Percentiles rank a stretch among this genome's conserved stretches.
Evolutionary conservation across 1,284 basidiomycete genomes (phyloP).

Genomic region (Leccinum subspadiceum): DNA sequence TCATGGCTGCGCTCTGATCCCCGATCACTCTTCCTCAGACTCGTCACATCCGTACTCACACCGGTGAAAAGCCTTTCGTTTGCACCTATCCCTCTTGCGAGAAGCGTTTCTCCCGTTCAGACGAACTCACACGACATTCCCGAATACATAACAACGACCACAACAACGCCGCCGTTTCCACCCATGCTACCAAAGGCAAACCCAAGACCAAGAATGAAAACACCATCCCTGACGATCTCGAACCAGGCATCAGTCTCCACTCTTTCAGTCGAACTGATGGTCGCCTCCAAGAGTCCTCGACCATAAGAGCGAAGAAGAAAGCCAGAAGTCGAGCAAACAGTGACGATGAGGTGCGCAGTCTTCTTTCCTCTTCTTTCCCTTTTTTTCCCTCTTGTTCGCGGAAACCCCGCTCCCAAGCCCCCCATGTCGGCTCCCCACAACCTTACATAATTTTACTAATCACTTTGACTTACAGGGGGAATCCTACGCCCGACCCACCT

Average conservation of each 20-base stretch:
- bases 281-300: constrained; percentile 25
- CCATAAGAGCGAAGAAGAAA: constrained; percentile 59
- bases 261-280: constrained; percentile 23
- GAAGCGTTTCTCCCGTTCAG: constrained; percentile 95
- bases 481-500: constrained; percentile 70
- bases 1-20: constrained; percentile 17
- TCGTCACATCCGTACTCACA: constrained; percentile 96
- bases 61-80: constrained; percentile 95
- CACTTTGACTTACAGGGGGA: constrained; percentile 41
- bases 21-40: constrained; percentile 57
- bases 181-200: constrained; percentile 33
- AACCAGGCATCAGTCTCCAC: constrained; percentile 30
- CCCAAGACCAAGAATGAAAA: constrained; percentile 35
- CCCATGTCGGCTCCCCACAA: constrained; percentile 21
- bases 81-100: constrained; percentile 96
- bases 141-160: constrained; percentile 82
- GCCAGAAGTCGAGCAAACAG: constrained; percentile 74
- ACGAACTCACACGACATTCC: constrained; percentile 95
- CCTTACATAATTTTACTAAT: constrained; percentile 25
- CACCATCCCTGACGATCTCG: constrained; percentile 36
- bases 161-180: constrained; percentile 28
- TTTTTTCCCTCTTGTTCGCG: neutral
- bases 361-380: constrained; percentile 5
- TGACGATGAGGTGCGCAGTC: constrained; percentile 66
- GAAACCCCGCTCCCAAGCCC: constrained; percentile 7